phyloP scores from a whole-genome alignment of 192 early-diverging fungal species.

The Backusella parvicylindrica region DNA sequence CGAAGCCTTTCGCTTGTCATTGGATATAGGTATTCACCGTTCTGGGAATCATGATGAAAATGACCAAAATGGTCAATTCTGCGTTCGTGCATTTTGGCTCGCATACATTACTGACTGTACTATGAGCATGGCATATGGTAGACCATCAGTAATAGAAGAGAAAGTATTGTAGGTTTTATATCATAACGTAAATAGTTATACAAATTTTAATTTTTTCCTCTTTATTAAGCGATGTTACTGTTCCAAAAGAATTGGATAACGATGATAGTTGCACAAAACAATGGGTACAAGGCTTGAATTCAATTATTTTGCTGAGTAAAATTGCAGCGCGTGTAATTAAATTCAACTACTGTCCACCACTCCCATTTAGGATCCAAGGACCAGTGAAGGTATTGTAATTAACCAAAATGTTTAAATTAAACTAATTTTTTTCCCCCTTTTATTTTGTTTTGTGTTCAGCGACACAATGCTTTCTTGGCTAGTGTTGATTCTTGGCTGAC shows the following conservation, averaged over 20 bases:
- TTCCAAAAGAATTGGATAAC: slow-evolving; percentile 5
- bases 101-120: slow-evolving; percentile 65
- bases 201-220: neutral
- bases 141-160: slow-evolving; percentile 46
- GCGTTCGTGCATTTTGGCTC: slow-evolving; percentile 69
- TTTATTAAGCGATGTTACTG: slow-evolving; percentile 8
- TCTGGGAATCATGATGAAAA: neutral
- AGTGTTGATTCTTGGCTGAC: slow-evolving; percentile 26
- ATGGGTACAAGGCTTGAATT: slow-evolving; percentile 32
- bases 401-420: neutral
- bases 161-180: slow-evolving; percentile 27
- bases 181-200: neutral
- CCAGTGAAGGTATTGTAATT: neutral
- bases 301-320: slow-evolving; percentile 37
- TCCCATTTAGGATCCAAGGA: neutral
- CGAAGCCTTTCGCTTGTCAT: slow-evolving; percentile 67
- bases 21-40: slow-evolving; percentile 74
- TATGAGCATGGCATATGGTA: slow-evolving; percentile 60
- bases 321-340: slow-evolving; percentile 45
- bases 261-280: slow-evolving; percentile 28
- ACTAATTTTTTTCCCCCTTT: neutral
- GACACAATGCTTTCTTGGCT: slow-evolving; percentile 21
- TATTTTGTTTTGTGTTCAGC: neutral
- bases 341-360: slow-evolving; percentile 36
- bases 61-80: slow-evolving; percentile 34